Evolutionary conservation across 2,329 filamentous ascomycete species (phyloP), one percentile per base, ranked within the genome.

Genomic region (Raffaelea deltoideospora): DNA sequence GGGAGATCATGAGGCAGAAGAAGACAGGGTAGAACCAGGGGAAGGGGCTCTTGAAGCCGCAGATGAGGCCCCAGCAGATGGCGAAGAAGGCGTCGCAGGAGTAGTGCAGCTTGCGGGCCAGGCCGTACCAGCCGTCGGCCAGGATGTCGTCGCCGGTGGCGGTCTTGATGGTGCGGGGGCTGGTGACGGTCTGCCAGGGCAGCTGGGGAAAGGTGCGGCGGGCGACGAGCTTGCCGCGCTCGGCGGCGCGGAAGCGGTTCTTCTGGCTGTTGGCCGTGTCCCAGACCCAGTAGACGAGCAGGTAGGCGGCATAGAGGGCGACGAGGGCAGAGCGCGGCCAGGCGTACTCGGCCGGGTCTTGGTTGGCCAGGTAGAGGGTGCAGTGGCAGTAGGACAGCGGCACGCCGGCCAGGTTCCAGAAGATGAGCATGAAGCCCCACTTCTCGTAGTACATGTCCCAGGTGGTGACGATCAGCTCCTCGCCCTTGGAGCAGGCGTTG

Each of bases 361-460:
- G 80, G 56, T 76, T 82, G 46, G 81, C 81, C 36, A 88, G 66
- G 60, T 79, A 88, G 49, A 88, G 69, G 22, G 77, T 83, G 66
- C 78, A 85, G 64, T 87, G 81, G 63, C 81, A 86, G 66, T 88
- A 88, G 40, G 70, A 79, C 40, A 88, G 64, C 3, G 82, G 82
- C 15, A 87, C 82, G 48, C 82, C 82, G 26, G 81, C 79, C 57
- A 88, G 60, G 58, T 87, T 88, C 82, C 82, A 88, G 67, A 87
- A 88, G 54, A 85, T 85, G 43, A 88, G 69, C 79, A 88, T 86
- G 64, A 87, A 88, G 39, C 82, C 82, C 69, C 79, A 82, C 61
- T 88, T 87, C 63, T 88, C 82, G 50, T 81, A 84, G 63, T 86
- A 87, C 76, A 90, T 87, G 53, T 90, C 82, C 76, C 82, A 88